These are phyloP conservation scores for Penicillium sp. DNA, from an alignment of 2,329 filamentous ascomycete genomes.

Conservation along the genomic window DNA sequence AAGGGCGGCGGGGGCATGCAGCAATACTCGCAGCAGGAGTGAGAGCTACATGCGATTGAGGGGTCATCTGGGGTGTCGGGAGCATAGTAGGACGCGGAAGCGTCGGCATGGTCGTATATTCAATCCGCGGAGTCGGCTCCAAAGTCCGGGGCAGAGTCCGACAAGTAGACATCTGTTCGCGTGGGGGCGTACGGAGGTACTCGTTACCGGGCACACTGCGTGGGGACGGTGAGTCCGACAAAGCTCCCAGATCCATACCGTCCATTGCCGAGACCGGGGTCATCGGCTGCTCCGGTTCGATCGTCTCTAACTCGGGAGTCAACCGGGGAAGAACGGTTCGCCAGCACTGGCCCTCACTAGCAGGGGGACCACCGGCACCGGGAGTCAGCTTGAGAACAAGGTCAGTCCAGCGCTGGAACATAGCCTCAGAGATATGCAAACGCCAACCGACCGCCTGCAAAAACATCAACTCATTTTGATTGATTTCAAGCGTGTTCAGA, in stretches of 20 bases:
- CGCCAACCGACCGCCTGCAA: constrained; percentile 89
- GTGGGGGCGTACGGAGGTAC: constrained; percentile 21
- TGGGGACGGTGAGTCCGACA: constrained; percentile 33
- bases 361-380: constrained; percentile 43
- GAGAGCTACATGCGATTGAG: constrained; percentile 52
- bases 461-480: constrained; percentile 93
- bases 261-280: constrained; percentile 27
- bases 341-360: constrained; percentile 40
- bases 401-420: constrained; percentile 92
- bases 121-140: constrained; percentile 50
- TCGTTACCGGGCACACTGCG: constrained; percentile 23
- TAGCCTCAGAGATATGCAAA: constrained; percentile 84
- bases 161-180: constrained; percentile 33
- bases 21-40: constrained; percentile 63
- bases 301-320: constrained; percentile 57
- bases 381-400: constrained; percentile 85
- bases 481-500: constrained; percentile 90
- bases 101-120: constrained; percentile 52
- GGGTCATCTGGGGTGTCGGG: constrained; percentile 64
- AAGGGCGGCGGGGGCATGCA: constrained; percentile 53
- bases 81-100: constrained; percentile 56
- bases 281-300: constrained; percentile 40
- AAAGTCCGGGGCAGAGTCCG: constrained; percentile 46
- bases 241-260: constrained; percentile 24
- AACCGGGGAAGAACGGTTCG: constrained; percentile 54